These are phyloP conservation scores for Puccinia brachypodii DNA, from an alignment of 1,284 basidiomycete species.

Conservation along the genomic window DNA sequence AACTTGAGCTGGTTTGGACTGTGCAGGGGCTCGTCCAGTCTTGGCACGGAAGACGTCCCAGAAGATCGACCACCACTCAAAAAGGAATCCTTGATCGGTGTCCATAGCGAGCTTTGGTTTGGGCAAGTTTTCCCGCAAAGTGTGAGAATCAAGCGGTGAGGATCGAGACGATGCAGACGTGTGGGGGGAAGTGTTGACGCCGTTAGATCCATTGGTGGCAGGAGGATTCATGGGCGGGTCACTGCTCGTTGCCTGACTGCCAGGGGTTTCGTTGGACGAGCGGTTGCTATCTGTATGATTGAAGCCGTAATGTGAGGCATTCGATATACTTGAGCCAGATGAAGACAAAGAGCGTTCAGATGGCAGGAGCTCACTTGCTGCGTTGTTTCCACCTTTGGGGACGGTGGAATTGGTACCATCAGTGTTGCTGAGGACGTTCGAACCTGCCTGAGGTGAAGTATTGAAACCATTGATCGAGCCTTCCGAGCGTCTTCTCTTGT, in stretches of 20 bases:
- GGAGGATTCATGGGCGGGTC: not conserved
- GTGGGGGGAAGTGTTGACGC: not conserved
- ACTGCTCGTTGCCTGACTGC: not conserved
- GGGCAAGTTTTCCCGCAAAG: constrained; percentile 17
- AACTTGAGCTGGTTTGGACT: constrained; percentile 29
- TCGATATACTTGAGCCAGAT: constrained; percentile 47
- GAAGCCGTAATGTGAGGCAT: constrained; percentile 44
- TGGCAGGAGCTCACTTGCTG: constrained; percentile 46
- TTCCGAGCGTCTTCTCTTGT: constrained; percentile 29
- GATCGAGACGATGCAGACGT: constrained; percentile 37
- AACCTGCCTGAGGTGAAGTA: constrained; percentile 24
- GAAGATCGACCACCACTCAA: constrained; percentile 48
- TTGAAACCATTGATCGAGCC: constrained; percentile 14
- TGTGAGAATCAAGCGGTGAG: constrained; percentile 13
- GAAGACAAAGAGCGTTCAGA: constrained; percentile 46
- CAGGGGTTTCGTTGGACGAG: constrained; percentile 24
- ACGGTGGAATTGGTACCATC: not conserved
- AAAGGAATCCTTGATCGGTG: constrained; percentile 47
- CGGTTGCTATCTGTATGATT: constrained; percentile 36
- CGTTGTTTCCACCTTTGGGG: constrained; percentile 29
- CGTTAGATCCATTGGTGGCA: not conserved
- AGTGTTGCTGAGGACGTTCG: constrained; percentile 9
- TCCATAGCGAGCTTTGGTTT: constrained; percentile 48
- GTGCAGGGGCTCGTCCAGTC: constrained; percentile 35
- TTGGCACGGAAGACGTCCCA: constrained; percentile 48